Percentiles rank a stretch among this genome's conserved stretches.
These are phyloP conservation scores for Lactarius tabidus DNA, from an alignment of 768 basidiomycete genomes.

Conservation along the genomic window DNA sequence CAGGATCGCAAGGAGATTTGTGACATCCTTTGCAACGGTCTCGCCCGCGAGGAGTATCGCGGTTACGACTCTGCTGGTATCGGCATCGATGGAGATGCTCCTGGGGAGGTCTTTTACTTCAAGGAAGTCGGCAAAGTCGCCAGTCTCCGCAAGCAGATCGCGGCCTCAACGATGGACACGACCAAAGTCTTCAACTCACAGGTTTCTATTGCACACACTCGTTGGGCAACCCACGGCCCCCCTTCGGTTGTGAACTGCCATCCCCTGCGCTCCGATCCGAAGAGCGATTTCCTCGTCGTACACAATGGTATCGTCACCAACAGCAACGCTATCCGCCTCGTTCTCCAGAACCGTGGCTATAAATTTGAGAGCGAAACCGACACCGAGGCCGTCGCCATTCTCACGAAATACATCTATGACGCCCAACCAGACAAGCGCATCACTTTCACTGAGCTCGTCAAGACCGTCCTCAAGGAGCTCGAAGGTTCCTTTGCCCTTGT, in stretches of 20 bases:
- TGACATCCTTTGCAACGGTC: conserved; percentile 85
- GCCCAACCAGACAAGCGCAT: conserved; percentile 81
- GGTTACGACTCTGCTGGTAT: conserved; percentile 96
- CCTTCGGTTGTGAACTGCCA: conserved; percentile 91
- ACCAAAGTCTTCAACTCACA: conserved; percentile 76
- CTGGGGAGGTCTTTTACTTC: conserved; percentile 75
- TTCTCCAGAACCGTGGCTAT: conserved; percentile 95
- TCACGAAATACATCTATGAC: conserved; percentile 95
- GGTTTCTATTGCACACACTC: conserved; percentile 97
- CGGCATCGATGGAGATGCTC: conserved; percentile 87
- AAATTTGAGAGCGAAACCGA: conserved; percentile 94
- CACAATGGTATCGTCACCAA: conserved; percentile 99
- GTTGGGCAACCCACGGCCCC: conserved; percentile 97
- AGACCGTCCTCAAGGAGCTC: conserved; percentile 93
- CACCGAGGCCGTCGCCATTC: conserved; percentile 95
- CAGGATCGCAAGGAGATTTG: conserved; percentile 58
- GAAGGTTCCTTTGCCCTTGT: conserved; percentile 99
- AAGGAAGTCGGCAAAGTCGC: conserved; percentile 99
- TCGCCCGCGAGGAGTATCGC: conserved; percentile 94
- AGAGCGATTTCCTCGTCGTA: conserved; percentile 84
- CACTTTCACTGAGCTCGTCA: conserved; percentile 88
- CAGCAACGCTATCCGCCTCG: conserved; percentile 78
- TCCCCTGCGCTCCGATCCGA: conserved; percentile 81
- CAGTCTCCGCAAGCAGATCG: conserved; percentile 85
- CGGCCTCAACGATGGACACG: conserved; percentile 63